Percentiles rank a stretch among this genome's conserved stretches.
Evolutionary conservation across 352 stramenopile genomes (phyloP).

Genomic region (Elongisporangium undulatum): DNA sequence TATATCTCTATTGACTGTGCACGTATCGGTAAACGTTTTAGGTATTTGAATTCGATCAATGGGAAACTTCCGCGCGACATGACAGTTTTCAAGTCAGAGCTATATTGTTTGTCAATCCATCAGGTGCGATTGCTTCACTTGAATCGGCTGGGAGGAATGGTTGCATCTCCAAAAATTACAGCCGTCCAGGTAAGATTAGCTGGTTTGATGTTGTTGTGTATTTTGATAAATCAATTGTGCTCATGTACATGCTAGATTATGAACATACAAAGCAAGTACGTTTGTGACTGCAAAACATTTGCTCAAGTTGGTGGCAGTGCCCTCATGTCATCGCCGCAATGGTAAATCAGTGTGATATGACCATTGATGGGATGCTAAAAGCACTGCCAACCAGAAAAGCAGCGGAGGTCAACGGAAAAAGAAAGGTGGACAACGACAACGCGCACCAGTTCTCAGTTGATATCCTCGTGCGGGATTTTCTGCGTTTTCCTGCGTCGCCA

Average conservation of each 20-base stretch:
- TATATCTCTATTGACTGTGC: not conserved
- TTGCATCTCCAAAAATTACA: not conserved
- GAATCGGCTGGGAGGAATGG: not conserved
- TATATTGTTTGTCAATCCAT: slow-evolving; percentile 8
- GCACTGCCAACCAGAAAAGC: slow-evolving; percentile 5
- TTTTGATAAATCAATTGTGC: not conserved
- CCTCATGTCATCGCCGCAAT: slow-evolving; percentile 7
- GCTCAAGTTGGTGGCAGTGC: slow-evolving; percentile 7
- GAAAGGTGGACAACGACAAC: not conserved
- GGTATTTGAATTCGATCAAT: slow-evolving; percentile 5
- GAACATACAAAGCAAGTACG: slow-evolving; percentile 4
- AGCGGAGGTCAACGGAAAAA: slow-evolving; percentile 6
- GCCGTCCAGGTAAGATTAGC: not conserved
- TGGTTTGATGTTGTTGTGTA: not conserved
- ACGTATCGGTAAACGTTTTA: not conserved
- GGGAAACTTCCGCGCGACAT: slow-evolving; percentile 3
- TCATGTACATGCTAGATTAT: slow-evolving; percentile 3
- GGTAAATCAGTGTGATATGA: slow-evolving; percentile 5
- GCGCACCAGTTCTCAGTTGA: slow-evolving; percentile 2
- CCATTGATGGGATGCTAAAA: not conserved
- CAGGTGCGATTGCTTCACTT: slow-evolving; percentile 2
- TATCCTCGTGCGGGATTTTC: not conserved
- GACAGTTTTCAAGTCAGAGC: not conserved
- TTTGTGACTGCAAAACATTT: slow-evolving; percentile 8
- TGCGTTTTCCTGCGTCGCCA: not conserved